Base-by-base conservation (phyloP, 1,284 basidiomycete species). In the Anthracocystis walkeri region DNA sequence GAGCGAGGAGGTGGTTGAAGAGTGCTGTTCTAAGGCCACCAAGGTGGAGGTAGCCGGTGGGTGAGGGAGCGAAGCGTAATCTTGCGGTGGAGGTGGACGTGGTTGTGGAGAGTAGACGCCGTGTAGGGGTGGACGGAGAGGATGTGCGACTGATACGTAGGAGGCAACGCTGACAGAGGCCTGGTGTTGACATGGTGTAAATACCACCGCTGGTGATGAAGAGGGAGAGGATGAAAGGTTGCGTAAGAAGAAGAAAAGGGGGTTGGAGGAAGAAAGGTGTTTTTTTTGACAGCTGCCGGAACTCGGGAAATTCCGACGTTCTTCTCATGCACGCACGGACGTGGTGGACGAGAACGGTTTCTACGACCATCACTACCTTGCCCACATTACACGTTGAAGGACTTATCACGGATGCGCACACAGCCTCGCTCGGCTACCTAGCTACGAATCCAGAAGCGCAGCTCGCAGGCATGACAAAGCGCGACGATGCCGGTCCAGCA, bases 11-110 rank as follows among this genome's bases (percentile, higher is more conserved):
- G 82, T 97, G 90, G 84, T 99, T 99, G 87, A 95, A 95, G 4
- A 99, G 88, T 0, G 95, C 97, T 52, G 95, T 99, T 20, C 97
- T 88, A n/a, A 99, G 89, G 0, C 97, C 96, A 2, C 96, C 96
- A 1, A 99, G 90, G 86, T 99, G 96, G 2, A 99, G 88, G 50
- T 91, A 89, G 3, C 97, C 96, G 0, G 97, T 99, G 0, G 97
- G 97, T 0, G 96, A 98, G 0, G 97, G 96, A 0, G 96, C 96
- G 85, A 99, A 99, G 7, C 96, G 91, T 8, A 99, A 81, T 54
- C 88, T 82, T 23, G 67, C 63, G n/a, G 58, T 14, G 7, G 62
- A n/a, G 14, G 63, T 38, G 31, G 48, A 33, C 20, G 54, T 46
- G 25, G 14, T 52, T 31, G 49, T 45, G 23, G 54, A 25, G 38